Evolutionary conservation across 306 rosid species (phyloP).

Genomic region (Cajanus cajan): DNA sequence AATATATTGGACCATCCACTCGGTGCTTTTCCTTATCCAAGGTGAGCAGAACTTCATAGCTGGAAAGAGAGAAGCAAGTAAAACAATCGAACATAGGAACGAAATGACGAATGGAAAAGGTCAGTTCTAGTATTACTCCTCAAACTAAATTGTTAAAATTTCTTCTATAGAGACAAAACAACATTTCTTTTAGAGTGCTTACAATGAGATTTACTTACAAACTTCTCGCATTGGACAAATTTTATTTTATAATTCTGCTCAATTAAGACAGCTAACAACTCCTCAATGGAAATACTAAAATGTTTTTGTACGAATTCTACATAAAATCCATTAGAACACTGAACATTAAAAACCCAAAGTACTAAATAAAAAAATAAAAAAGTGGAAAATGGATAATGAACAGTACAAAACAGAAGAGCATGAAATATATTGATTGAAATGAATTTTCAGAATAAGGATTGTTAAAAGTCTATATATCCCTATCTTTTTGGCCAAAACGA

Average conservation of each 20-base stretch:
- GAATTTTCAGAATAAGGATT: conserved; percentile 6
- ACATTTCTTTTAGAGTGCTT: background rate
- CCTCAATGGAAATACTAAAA: background rate
- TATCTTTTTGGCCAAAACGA: background rate
- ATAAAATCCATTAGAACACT: conserved; percentile 8
- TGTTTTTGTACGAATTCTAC: background rate
- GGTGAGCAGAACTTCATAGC: conserved; percentile 80
- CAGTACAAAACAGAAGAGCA: background rate
- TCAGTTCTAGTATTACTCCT: conserved; percentile 1
- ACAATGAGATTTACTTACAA: conserved; percentile 16
- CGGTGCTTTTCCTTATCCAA: conserved; percentile 82
- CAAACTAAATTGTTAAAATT: conserved; percentile 4
- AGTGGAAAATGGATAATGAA: background rate
- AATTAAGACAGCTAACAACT: background rate
- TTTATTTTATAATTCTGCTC: conserved; percentile 14
- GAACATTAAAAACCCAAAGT: conserved; percentile 12
- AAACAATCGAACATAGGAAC: background rate
- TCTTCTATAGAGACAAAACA: background rate
- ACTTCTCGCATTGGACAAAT: background rate
- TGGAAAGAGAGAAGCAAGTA: conserved; percentile 42
- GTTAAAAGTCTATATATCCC: conserved; percentile 1
- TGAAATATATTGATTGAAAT: conserved; percentile 5
- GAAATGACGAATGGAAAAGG: background rate
- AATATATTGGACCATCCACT: conserved; percentile 79
- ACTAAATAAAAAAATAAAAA: background rate